phyloP scores from a whole-genome alignment of 140 eudicot genomes.

The Stevia rebaudiana region DNA sequence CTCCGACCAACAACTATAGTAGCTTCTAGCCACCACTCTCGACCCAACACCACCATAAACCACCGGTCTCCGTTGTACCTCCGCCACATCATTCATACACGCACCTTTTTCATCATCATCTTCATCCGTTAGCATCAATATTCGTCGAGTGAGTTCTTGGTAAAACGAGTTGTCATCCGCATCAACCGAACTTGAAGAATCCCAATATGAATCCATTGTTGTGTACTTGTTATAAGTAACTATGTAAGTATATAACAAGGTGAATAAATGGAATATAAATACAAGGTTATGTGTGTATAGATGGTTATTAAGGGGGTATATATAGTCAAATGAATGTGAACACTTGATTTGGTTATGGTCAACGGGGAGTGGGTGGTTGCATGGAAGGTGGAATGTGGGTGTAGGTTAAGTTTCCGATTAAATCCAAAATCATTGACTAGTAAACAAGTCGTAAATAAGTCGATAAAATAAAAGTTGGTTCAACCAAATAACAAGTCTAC shows the following conservation, averaged over 20 bases:
- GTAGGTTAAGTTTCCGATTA: slow-evolving; percentile 27
- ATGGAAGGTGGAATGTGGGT: slow-evolving; percentile 39
- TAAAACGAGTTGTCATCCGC: slow-evolving; percentile 25
- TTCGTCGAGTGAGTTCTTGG: slow-evolving; percentile 31
- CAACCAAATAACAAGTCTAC: slow-evolving; percentile 34
- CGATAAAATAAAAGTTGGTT: slow-evolving; percentile 24
- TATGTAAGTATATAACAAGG: background rate
- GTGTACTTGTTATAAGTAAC: background rate
- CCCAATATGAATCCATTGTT: slow-evolving; percentile 19
- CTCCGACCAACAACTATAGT: slow-evolving; percentile 29
- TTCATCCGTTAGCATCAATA: slow-evolving; percentile 36
- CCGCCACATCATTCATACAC: background rate
- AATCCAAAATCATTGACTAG: slow-evolving; percentile 15
- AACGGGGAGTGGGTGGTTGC: slow-evolving; percentile 23
- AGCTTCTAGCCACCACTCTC: slow-evolving; percentile 9
- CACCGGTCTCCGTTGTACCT: background rate
- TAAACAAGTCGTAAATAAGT: slow-evolving; percentile 10
- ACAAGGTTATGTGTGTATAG: background rate
- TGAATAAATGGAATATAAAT: background rate
- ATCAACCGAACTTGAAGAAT: slow-evolving; percentile 10
- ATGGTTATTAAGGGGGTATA: slow-evolving; percentile 10
- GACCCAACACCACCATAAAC: slow-evolving; percentile 24
- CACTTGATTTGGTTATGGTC: slow-evolving; percentile 14
- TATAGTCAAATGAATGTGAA: slow-evolving; percentile 15
- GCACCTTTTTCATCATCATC: slow-evolving; percentile 22